Base-by-base conservation (phyloP, 2,329 filamentous ascomycete species). In the Cylindrodendrum hubeiense region DNA sequence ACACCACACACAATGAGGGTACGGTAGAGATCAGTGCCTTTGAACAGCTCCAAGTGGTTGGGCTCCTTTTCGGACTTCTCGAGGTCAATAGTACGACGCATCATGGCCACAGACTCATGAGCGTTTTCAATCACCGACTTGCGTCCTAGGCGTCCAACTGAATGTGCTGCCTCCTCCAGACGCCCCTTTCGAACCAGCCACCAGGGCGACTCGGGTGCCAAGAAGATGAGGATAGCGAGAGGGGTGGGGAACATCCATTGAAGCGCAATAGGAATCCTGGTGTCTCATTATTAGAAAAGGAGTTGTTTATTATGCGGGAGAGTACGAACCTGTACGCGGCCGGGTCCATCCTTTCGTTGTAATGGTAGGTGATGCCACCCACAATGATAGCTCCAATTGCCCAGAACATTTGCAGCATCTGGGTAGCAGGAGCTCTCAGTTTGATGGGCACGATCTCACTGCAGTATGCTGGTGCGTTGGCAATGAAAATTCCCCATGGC, bases 331-430 rank as follows among this genome's bases (percentile, higher is more conserved):
- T 39, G 37, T 39, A 39, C 15, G 37, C 37, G 37, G n/a, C 37
- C n/a, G 37, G 15, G 37, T 39, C 5, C 4, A 39, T 15, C 4
- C 15, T n/a, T 7, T 15, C 8, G 26, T 87, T 83, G 80, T 85
- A 88, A 62, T 76, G 74, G 70, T 86, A 89, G 17, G 84, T 85
- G 55, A 85, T 83, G 44, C 77, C 87, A n/a, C 81, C 84, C 46
- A 89, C 87, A 52, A 89, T 86, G 74, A 89, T 89, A 19, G 79
- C 77, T 9, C 87, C 87, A 69, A 89, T 86, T 3, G 86, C 84
- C 87, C 87, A 90, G 77, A 84, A 85, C 87, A 89, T 89, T 74
- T 90, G 87, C 75, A 89, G 69, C 77, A 85, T 89, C 69, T 86
- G 84, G 8, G 87, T 89, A 34, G 80, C 81, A 28, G 85, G 83